Evolutionary conservation across 495 filamentous ascomycete species (phyloP).

Genomic region (Hypoxylon cercidicola): DNA sequence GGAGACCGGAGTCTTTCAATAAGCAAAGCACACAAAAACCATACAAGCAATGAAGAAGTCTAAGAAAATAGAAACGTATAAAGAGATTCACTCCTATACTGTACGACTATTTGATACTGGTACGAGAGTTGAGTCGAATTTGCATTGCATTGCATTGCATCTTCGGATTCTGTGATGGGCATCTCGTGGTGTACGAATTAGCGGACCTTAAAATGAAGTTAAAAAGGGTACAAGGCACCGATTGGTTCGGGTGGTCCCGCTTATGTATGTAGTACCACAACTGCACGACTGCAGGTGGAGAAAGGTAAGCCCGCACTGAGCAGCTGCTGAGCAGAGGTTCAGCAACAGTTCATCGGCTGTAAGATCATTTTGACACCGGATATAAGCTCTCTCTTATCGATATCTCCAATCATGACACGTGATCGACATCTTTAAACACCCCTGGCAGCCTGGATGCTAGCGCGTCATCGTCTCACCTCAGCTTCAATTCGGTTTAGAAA

Average conservation of each 20-base stretch:
- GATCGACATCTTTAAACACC: slow-evolving; percentile 7
- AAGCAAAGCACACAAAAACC: too few relatives aligned
- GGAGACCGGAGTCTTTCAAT: too few relatives aligned
- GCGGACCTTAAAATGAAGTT: slow-evolving; percentile 17
- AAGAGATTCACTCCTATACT: too few relatives aligned
- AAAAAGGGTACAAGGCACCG: background rate
- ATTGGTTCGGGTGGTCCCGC: slow-evolving; percentile 35
- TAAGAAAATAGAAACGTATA: too few relatives aligned
- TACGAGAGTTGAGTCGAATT: too few relatives aligned
- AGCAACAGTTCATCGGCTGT: background rate
- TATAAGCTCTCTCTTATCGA: too few relatives aligned
- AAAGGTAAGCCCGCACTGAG: slow-evolving; percentile 7
- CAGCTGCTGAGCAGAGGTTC: slow-evolving; percentile 5
- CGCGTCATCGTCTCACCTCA: too few relatives aligned
- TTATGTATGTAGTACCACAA: background rate
- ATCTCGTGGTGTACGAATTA: background rate
- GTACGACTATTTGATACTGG: too few relatives aligned
- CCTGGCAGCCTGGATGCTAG: background rate
- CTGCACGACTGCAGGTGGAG: slow-evolving; percentile 12
- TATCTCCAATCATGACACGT: slow-evolving; percentile 5
- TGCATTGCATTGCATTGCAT: too few relatives aligned
- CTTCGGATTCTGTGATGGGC: too few relatives aligned
- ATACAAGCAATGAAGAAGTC: too few relatives aligned
- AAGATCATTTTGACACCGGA: background rate
- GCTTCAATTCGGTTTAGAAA: background rate